Evolutionary conservation across 2,329 filamentous ascomycete genomes (phyloP), one percentile per base, ranked within the genome.

Genomic region (Grosmannia serpens): DNA sequence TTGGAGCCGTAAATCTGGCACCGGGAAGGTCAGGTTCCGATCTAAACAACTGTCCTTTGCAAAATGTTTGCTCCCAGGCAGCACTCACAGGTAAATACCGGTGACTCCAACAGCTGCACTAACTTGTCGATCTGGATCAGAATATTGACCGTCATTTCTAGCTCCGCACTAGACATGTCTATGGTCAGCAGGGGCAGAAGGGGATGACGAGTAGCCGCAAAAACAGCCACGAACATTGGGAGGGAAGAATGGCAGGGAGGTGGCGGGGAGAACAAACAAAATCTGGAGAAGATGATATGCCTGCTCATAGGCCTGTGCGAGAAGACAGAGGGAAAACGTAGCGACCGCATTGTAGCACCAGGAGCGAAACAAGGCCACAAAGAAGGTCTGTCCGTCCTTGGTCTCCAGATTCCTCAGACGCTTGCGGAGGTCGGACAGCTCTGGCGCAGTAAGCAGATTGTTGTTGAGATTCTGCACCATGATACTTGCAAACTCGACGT

Each of bases 381-480:
- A 99, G 69, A 99, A 91, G 3, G 87, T 88, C 75, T 99, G 94
- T 0, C 92, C 94, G 64, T 99, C 95, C 74, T 85, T 91, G 11
- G 87, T 90, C 70, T 99, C 94, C 1, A 96, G 77, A 65, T 96
- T 99, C 38, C 94, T 82, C 55, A 99, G 75, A 50, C 94, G 80
- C 70, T 96, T 96, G 52, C 94, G 84, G 62, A 99, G 78, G 65
- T 97, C 95, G 1, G 89, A 85, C 33, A 99, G 77, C 71, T 99
- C 91, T 1, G 95, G 94, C 0, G 95, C 94, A 1, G 95, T 99
- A 64, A 99, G 96, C 58, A 99, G 84, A 67, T 99, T 99, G 71
- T 99, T 99, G 75, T 99, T 99, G 56, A 99, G 79, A 67, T 97
- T 97, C 70, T 99, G 94, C 33, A 99, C 91, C 94, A 99, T 99